Conservation (phyloP, 495 filamentous ascomycete species). For the Podospora pseudocomata region DNA sequence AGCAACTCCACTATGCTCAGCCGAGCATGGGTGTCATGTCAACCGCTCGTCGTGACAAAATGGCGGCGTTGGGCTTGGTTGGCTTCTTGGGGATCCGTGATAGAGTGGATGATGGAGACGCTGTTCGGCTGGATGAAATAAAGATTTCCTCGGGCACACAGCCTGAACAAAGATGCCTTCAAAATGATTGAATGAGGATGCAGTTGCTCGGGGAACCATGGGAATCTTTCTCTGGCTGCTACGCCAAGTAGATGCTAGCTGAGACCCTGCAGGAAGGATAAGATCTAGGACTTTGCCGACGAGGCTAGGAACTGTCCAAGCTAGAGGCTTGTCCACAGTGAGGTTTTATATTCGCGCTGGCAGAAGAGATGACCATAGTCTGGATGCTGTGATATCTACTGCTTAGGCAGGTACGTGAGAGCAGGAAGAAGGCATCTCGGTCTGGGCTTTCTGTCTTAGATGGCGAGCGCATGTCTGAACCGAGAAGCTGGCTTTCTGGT, state of each 20-base stretch:
- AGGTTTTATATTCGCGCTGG: neutral
- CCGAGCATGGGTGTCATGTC: neutral
- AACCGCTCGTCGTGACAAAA: neutral
- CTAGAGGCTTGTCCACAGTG: neutral
- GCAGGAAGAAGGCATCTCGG: neutral
- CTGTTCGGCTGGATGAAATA: neutral
- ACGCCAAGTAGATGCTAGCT: neutral
- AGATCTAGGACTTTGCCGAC: neutral
- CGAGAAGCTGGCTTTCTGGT: neutral
- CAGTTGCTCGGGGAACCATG: neutral
- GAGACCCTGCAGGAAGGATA: neutral
- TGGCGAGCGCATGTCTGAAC: neutral
- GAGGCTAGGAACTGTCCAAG: neutral
- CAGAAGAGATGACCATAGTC: neutral
- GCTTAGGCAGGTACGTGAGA: too few species aligned
- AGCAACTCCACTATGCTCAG: neutral
- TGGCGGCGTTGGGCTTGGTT: neutral
- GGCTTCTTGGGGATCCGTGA: neutral
- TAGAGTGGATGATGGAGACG: neutral
- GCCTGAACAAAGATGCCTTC: neutral
- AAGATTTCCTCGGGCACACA: neutral
- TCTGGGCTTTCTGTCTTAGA: neutral
- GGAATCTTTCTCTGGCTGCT: neutral
- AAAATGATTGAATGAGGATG: neutral
- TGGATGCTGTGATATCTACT: too few species aligned